These are phyloP conservation scores for Paspalum vaginatum DNA, from an alignment of 176 grass and related monocot genomes.

Conservation along the genomic window DNA sequence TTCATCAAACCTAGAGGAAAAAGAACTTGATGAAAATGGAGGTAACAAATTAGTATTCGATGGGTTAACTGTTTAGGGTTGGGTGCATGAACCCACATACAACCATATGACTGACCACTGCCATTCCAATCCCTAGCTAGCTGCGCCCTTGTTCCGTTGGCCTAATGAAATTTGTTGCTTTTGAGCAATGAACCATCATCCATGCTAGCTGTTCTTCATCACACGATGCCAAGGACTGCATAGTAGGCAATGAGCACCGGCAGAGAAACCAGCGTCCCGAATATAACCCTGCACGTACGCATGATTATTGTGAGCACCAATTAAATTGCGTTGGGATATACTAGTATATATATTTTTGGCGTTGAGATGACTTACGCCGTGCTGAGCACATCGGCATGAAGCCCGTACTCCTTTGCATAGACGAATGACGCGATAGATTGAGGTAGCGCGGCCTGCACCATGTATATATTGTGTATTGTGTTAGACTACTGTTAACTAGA, in stretches of 20 bases:
- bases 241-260: conserved; percentile 61
- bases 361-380: conserved; percentile 51
- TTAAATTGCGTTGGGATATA: no score
- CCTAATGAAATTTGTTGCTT: neutral
- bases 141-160: no score
- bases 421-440: conserved; percentile 77
- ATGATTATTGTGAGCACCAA: neutral
- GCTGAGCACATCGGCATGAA: conserved; percentile 78
- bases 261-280: conserved; percentile 67
- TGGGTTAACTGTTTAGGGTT: no score
- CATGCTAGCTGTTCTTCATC: neutral
- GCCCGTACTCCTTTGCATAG: conserved; percentile 80
- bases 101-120: no score
- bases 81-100: no score
- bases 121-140: no score
- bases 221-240: conserved; percentile 41
- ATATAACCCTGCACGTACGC: conserved; percentile 61
- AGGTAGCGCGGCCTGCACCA: conserved; percentile 66
- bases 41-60: no score
- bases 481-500: no score
- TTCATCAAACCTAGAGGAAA: no score
- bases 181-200: neutral
- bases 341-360: no score
- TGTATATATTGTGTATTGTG: no score
- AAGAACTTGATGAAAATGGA: no score